Percentiles rank a stretch among this genome's conserved stretches.
Evolutionary conservation across 2,329 filamentous ascomycete species (phyloP).

Genomic region (Penicillium sp.): DNA sequence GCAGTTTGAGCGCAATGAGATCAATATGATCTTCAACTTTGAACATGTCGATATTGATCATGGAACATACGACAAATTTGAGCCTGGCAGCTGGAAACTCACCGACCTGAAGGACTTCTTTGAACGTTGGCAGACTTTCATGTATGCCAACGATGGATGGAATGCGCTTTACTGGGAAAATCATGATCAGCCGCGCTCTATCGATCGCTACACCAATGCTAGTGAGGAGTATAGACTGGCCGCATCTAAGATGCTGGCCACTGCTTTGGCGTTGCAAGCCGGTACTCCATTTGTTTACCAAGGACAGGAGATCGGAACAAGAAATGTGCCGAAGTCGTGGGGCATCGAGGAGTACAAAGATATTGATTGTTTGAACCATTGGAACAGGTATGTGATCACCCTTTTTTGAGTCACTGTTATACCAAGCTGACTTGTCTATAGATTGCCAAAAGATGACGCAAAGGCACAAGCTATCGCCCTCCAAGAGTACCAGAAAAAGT

Average conservation of each 20-base stretch:
- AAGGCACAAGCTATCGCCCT: constrained; percentile 32
- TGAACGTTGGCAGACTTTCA: constrained; percentile 60
- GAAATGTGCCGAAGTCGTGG: constrained; percentile 64
- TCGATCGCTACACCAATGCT: constrained; percentile 58
- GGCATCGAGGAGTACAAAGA: constrained; percentile 68
- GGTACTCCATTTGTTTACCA: constrained; percentile 70
- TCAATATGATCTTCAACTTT: constrained; percentile 75
- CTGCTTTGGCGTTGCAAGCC: constrained; percentile 57
- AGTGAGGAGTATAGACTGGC: constrained; percentile 51
- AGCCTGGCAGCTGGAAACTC: constrained; percentile 49
- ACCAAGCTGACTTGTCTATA: constrained; percentile 13
- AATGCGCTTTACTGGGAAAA: constrained; percentile 67
- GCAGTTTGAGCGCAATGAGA: constrained; percentile 57
- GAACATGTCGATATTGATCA: constrained; percentile 65
- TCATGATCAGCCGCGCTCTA: constrained; percentile 64
- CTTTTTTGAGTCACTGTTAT: not conserved
- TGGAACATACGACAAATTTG: constrained; percentile 53
- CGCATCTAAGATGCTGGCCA: constrained; percentile 62
- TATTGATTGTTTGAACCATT: constrained; percentile 62
- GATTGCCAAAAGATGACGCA: constrained; percentile 34
- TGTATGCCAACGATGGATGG: constrained; percentile 63
- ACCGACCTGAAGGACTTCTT: constrained; percentile 56
- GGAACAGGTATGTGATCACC: constrained; percentile 43
- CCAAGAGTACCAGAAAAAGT: constrained; percentile 42
- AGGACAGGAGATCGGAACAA: constrained; percentile 69